Percentiles rank a stretch among this genome's conserved stretches.
phyloP scores from a whole-genome alignment of 441 rosid species.

The Corymbia calophylla region DNA sequence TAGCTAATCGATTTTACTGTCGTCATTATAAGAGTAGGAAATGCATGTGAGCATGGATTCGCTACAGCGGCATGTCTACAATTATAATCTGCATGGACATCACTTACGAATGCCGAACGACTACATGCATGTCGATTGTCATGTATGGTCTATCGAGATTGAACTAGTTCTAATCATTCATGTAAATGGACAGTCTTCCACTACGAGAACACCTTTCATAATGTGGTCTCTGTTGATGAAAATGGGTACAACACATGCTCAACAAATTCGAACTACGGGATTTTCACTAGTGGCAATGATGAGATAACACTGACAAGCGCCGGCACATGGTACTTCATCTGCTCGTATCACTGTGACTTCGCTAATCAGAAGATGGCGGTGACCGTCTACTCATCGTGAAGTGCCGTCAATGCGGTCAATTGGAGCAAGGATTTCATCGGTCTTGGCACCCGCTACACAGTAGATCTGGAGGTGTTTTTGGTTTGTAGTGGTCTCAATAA shows the following conservation, averaged over 20 bases:
- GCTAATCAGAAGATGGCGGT: not conserved
- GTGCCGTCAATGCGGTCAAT: not conserved
- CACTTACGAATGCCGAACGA: too few species aligned
- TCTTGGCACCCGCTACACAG: too few species aligned
- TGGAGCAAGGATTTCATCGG: not conserved
- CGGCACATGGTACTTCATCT: not conserved
- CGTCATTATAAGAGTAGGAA: not conserved
- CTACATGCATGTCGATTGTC: not conserved
- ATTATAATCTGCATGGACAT: too few species aligned
- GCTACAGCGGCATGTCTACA: not conserved
- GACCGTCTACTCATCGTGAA: not conserved
- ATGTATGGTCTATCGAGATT: not conserved
- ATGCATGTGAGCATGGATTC: not conserved
- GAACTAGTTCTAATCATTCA: not conserved
- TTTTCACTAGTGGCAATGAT: not conserved
- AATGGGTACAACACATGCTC: not conserved
- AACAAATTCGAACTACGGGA: not conserved
- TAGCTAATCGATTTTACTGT: not conserved
- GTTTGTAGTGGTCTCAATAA: not conserved
- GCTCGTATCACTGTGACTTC: not conserved
- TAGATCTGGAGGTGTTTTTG: not conserved
- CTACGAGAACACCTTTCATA: not conserved
- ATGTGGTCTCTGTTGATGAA: not conserved
- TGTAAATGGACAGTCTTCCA: not conserved
- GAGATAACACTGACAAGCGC: not conserved